phyloP scores from a whole-genome alignment of 768 basidiomycete genomes.

The Grammothele lineata region DNA sequence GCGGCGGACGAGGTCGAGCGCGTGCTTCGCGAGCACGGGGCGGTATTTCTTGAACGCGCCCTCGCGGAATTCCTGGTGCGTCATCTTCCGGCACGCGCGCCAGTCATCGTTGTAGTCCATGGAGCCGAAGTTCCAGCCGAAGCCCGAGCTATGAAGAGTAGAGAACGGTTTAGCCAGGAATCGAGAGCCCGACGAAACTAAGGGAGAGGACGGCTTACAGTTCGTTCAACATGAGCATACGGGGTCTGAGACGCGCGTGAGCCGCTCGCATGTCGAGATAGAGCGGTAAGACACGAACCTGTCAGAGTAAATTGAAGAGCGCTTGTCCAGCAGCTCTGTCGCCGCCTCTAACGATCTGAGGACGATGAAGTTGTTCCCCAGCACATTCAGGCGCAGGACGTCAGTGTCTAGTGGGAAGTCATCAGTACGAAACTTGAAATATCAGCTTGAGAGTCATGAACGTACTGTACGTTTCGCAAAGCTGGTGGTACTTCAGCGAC shows the following conservation, averaged over 20 bases:
- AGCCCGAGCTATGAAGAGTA: conserved; percentile 1
- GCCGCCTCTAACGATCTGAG: conserved; percentile 18
- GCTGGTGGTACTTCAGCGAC: conserved; percentile 13
- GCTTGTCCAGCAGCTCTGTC: conserved; percentile 25
- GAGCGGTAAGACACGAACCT: conserved; percentile 4
- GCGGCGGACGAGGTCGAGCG: conserved; percentile 2
- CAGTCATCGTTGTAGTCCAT: conserved; percentile 9
- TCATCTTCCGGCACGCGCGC: conserved; percentile 9
- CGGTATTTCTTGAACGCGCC: conserved; percentile 6
- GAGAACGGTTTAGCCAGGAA: too few species aligned
- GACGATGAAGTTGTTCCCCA: conserved; percentile 19
- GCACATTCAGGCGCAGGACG: conserved; percentile 16
- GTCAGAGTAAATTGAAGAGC: conserved; percentile 23
- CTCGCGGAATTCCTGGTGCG: conserved; percentile 8
- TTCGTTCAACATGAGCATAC: conserved; percentile 13
- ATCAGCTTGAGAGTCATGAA: background rate
- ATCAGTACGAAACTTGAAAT: background rate
- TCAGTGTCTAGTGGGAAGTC: conserved; percentile 9
- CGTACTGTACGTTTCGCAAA: conserved; percentile 18
- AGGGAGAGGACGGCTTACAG: conserved; percentile 2
- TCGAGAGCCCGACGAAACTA: background rate
- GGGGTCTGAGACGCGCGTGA: background rate
- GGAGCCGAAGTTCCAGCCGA: conserved; percentile 12
- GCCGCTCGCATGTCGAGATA: too few species aligned
- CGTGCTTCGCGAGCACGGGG: conserved; percentile 1